phyloP scores from a whole-genome alignment of 2,329 filamentous ascomycete genomes.

The Coniochaeta sp. region DNA sequence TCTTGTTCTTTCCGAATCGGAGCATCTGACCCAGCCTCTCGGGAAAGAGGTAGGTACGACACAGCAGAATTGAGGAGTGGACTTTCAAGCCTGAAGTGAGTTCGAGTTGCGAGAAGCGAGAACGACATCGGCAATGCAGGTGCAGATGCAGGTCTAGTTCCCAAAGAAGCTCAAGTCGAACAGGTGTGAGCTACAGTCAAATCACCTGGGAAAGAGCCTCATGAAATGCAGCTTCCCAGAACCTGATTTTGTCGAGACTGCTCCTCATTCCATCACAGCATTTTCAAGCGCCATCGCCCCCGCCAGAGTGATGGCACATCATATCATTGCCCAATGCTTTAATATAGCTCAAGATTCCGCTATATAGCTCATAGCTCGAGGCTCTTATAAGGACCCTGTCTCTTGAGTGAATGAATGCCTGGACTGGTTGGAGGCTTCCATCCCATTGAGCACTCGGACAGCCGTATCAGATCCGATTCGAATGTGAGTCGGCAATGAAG shows the following conservation, averaged over 20 bases:
- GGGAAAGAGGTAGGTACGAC: neutral
- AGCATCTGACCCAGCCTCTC: neutral
- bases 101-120: neutral
- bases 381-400: neutral
- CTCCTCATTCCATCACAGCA: too few species aligned
- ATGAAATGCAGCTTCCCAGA: neutral
- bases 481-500: too few species aligned
- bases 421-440: neutral
- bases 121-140: neutral
- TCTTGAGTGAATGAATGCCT: neutral
- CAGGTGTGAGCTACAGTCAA: neutral
- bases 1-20: neutral
- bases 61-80: too few species aligned
- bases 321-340: neutral
- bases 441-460: neutral
- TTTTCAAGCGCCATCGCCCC: too few species aligned
- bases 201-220: neutral
- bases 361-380: neutral
- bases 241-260: too few species aligned
- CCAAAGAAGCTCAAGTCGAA: neutral
- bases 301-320: neutral
- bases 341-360: neutral
- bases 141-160: conserved; percentile 1
- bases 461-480: neutral
- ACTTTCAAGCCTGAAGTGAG: neutral